Percentiles rank a stretch among this genome's conserved stretches.
phyloP scores from a whole-genome alignment of 2,329 filamentous ascomycete genomes.

The Shiraia sp. region DNA sequence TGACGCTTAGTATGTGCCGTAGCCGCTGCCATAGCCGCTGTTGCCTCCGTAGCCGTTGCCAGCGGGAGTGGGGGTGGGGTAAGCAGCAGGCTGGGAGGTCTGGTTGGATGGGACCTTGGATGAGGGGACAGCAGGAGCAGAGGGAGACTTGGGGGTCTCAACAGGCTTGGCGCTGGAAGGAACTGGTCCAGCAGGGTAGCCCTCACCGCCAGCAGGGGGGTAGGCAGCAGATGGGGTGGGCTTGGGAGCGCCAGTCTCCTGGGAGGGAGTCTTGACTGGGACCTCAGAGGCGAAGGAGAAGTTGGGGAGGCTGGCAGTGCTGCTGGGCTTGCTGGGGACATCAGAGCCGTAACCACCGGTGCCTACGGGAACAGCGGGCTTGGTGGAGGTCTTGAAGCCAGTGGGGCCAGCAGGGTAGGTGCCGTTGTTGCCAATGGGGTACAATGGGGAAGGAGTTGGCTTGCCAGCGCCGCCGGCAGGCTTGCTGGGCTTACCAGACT shows the following conservation, averaged over 20 bases:
- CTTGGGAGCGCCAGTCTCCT: conserved; percentile 9
- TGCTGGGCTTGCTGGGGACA: conserved; percentile 17
- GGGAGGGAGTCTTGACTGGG: conserved; percentile 18
- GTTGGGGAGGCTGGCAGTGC: conserved; percentile 22
- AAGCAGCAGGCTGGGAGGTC: conserved; percentile 12
- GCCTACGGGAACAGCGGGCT: conserved; percentile 23
- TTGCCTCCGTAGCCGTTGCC: conserved; percentile 2
- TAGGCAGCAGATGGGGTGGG: conserved; percentile 18
- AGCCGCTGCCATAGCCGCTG: conserved; percentile 19
- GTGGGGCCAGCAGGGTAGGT: conserved; percentile 30
- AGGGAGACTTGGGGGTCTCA: conserved; percentile 5
- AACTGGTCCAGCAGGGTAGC: conserved; percentile 7
- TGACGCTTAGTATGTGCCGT: conserved; percentile 30
- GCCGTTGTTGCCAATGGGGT: conserved; percentile 30
- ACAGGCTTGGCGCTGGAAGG: conserved; percentile 14
- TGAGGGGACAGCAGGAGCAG: conserved; percentile 9
- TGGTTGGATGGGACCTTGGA: conserved; percentile 6
- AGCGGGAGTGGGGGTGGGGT: conserved; percentile 15
- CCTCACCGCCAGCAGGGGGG: conserved; percentile 15
- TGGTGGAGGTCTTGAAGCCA: conserved; percentile 39
- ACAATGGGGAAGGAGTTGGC: conserved; percentile 23
- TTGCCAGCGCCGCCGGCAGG: conserved; percentile 5
- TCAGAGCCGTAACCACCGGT: conserved; percentile 13
- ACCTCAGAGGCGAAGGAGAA: conserved; percentile 32
- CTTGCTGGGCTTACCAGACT: conserved; percentile 9